Percentiles rank a stretch among this genome's conserved stretches.
phyloP scores from a whole-genome alignment of 768 basidiomycete species.

The Leccinellum albellum region DNA sequence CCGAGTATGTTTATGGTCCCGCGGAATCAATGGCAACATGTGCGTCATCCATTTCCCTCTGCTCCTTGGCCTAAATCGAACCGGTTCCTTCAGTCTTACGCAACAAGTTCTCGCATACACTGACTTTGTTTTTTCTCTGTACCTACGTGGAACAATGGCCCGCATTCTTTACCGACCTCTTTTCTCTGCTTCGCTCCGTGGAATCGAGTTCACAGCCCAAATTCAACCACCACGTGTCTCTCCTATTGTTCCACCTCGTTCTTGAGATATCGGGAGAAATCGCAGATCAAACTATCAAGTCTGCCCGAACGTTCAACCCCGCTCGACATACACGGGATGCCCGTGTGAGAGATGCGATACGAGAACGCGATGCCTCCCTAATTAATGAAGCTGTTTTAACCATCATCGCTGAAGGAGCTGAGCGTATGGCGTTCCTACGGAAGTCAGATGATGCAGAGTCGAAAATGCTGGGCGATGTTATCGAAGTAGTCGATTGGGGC shows the following conservation, averaged over 20 bases:
- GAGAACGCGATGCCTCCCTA: conserved; percentile 81
- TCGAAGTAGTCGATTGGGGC: conserved; percentile 90
- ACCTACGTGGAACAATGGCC: conserved; percentile 86
- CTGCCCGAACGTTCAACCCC: conserved; percentile 69
- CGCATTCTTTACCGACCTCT: conserved; percentile 75
- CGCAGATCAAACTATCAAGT: conserved; percentile 91
- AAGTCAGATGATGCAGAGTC: conserved; percentile 43
- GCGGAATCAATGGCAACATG: conserved; percentile 81
- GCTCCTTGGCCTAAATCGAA: conserved; percentile 1
- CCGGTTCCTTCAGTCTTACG: conserved; percentile 60
- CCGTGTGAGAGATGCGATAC: conserved; percentile 82
- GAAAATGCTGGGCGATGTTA: conserved; percentile 51
- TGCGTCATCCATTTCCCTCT: conserved; percentile 41
- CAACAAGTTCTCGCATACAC: conserved; percentile 92
- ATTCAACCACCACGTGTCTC: conserved; percentile 80
- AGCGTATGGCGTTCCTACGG: conserved; percentile 50
- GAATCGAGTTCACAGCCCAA: conserved; percentile 53
- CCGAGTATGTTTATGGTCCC: conserved; percentile 82
- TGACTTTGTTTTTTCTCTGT: conserved; percentile 84
- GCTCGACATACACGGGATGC: conserved; percentile 78
- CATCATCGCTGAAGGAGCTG: conserved; percentile 68
- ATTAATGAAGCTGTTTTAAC: conserved; percentile 87
- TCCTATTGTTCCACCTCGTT: conserved; percentile 87
- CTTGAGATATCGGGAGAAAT: conserved; percentile 96
- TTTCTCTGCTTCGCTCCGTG: conserved; percentile 64